Base-by-base conservation (phyloP, 2,329 filamentous ascomycete species). In the Gaeumannomyces tritici region DNA sequence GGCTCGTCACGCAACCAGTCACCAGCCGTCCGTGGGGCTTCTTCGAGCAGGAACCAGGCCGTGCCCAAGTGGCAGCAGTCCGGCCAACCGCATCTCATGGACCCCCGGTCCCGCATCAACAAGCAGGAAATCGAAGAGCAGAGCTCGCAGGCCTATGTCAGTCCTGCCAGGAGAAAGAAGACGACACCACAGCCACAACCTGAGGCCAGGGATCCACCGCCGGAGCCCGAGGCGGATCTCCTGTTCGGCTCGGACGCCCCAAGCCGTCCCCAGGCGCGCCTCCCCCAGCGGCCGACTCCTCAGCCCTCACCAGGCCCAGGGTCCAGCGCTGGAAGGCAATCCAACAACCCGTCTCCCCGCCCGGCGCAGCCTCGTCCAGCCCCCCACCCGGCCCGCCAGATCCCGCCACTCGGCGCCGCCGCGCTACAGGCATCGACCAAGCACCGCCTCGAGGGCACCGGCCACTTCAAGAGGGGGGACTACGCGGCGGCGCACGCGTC, bases 401-500 rank as follows among this genome's bases (percentile, higher is more conserved):
- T 90, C 42, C 93, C 93, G 1, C 71, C 81, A 1, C 78, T 96
- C 15, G 87, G 90, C 4, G 76, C 87, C 1, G 82, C 86, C 8
- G 87, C 88, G 0, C 79, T 97, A 24, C 83, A 88, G 66, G 85
- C 85, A 4, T 96, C 91, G 12, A 88, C 89, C n/a, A 82, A 85
- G 58, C 85, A 95, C 69, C 89, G 95, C 18, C 81, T 88, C 59
- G 87, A 88, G 66, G 95, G 93, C 24, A 91, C 92, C 12, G 88
- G 89, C 61, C 90, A 96, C 66, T 98, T 96, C 77, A 98, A 97
- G 75, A 86, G 91, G 47, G 95, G 95, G 42, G 95, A 99, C 73
- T 99, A 91, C 73, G 89, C 90, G 24, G 83, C 89, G 12, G 95
- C 95, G 0, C 91, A 97, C 69, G 81, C 86, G 26, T 88, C 89